Conservation (phyloP, 441 rosid genomes). For the Euphorbia corollata region DNA sequence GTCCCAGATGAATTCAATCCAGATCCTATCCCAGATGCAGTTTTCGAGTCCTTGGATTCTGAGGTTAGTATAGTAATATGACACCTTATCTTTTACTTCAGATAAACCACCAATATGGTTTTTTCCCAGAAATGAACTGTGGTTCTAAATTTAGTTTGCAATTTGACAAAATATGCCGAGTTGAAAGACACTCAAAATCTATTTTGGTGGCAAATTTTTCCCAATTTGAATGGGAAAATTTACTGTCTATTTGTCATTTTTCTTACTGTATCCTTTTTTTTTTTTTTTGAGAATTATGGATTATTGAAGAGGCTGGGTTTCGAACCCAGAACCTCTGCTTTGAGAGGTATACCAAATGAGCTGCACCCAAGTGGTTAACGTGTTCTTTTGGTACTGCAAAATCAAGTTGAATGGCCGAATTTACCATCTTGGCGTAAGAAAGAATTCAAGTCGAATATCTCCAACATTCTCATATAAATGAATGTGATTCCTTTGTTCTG, state of each 20-base stretch:
- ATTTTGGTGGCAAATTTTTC: background rate
- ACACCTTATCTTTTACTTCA: background rate
- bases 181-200: background rate
- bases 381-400: too few species aligned
- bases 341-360: too few species aligned
- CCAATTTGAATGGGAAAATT: background rate
- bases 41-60: slow-evolving; percentile 55
- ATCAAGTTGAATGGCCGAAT: too few species aligned
- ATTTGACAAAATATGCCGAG: background rate
- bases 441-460: too few species aligned
- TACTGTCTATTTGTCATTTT: too few species aligned
- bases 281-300: too few species aligned
- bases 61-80: slow-evolving; percentile 45
- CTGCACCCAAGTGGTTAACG: too few species aligned
- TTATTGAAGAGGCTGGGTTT: too few species aligned
- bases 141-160: background rate
- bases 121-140: background rate
- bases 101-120: background rate
- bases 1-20: slow-evolving; percentile 91
- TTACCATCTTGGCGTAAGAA: too few species aligned
- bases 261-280: too few species aligned
- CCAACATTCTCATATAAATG: background rate
- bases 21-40: slow-evolving; percentile 60
- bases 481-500: background rate
- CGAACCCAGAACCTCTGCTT: too few species aligned